Evolutionary conservation across 1,284 basidiomycete genomes (phyloP).

Genomic region (Irpex sp.): DNA sequence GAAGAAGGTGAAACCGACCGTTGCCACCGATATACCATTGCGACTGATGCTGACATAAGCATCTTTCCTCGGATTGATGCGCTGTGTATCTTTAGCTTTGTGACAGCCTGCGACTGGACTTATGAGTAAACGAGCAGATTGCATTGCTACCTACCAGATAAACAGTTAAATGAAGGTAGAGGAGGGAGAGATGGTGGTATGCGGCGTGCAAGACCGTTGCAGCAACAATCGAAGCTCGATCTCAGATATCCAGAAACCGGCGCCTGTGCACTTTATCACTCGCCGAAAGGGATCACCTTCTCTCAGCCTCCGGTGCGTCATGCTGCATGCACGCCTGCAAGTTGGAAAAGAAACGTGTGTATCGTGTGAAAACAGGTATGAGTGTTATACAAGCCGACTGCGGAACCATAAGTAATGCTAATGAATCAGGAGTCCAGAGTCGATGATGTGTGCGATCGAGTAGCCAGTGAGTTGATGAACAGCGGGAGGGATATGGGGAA

Average conservation of each 20-base stretch:
- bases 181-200: not conserved
- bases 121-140: not conserved
- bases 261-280: not conserved
- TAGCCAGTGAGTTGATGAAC: not conserved
- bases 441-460: not conserved
- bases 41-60: conserved; percentile 15
- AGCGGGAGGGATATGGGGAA: not conserved
- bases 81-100: not conserved
- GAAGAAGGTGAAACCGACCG: conserved; percentile 3
- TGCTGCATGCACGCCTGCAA: not conserved
- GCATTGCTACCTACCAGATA: not conserved
- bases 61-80: not conserved
- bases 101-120: not conserved
- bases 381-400: not conserved
- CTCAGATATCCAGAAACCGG: not conserved
- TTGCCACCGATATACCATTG: conserved; percentile 1
- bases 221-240: not conserved
- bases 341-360: not conserved
- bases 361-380: not conserved
- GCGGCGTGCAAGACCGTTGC: not conserved
- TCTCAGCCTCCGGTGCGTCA: not conserved
- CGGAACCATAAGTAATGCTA: not conserved
- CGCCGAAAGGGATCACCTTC: not conserved
- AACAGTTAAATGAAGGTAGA: not conserved
- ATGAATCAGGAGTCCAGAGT: not conserved